Conservation (phyloP, 805 yeast genomes). For the Metschnikowia henanensis region DNA sequence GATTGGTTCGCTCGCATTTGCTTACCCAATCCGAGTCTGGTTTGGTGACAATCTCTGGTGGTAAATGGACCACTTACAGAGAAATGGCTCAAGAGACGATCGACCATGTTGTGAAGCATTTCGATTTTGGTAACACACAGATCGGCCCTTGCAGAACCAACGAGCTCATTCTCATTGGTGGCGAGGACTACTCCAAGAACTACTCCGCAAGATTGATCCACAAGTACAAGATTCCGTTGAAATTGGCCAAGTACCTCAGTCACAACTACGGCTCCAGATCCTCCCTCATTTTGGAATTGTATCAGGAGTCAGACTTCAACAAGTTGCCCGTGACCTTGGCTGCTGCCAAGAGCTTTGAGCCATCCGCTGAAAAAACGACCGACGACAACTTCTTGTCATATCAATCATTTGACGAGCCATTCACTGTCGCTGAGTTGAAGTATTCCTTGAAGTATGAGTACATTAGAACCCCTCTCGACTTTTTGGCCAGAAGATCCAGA, state of each 20-base stretch:
- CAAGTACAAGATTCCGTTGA: conserved; percentile 67
- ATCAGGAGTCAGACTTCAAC: conserved; percentile 52
- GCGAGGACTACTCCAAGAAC: conserved; percentile 73
- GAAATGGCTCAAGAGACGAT: conserved; percentile 97
- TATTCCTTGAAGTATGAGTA: conserved; percentile 83
- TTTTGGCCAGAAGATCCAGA: conserved; percentile 90
- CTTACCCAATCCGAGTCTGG: conserved; percentile 72
- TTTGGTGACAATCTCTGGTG: conserved; percentile 88
- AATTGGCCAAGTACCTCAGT: conserved; percentile 78
- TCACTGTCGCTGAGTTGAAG: conserved; percentile 86
- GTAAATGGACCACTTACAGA: conserved; percentile 98
- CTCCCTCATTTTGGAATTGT: conserved; percentile 63
- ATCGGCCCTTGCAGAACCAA: conserved; percentile 53
- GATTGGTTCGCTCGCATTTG: conserved; percentile 87
- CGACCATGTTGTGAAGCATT: conserved; percentile 59
- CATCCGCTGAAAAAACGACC: conserved; percentile 27
- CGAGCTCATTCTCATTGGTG: conserved; percentile 67
- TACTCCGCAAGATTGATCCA: conserved; percentile 79
- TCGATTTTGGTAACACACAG: conserved; percentile 35
- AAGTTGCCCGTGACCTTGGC: conserved; percentile 69
- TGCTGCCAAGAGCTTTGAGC: conserved; percentile 28
- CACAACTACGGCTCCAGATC: conserved; percentile 90
- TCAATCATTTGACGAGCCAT: conserved; percentile 71
- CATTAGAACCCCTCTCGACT: conserved; percentile 84
- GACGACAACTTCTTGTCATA: conserved; percentile 40